Conservation (phyloP, 176 grass and related monocot genomes). For the Urochloa ruziziensis region DNA sequence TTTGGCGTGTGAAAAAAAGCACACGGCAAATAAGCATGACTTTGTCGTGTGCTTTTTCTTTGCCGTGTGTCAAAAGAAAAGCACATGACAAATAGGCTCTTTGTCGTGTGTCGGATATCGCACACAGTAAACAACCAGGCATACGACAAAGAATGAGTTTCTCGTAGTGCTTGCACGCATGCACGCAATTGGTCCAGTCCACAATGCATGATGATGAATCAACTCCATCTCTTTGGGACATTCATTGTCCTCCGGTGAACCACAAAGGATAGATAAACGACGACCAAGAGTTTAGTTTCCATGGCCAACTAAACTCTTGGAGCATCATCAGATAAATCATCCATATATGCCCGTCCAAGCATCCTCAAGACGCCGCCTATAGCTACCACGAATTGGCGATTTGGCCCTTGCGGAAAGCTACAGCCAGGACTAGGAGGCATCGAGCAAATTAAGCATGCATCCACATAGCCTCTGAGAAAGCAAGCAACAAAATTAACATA, state of each 20-base stretch:
- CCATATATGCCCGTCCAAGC: background rate
- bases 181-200: background rate
- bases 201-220: background rate
- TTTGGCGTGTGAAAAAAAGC: too few species aligned
- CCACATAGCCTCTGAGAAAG: background rate
- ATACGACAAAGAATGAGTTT: too few species aligned
- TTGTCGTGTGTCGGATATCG: too few species aligned
- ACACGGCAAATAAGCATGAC: too few species aligned
- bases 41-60: too few species aligned
- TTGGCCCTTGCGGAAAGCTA: background rate
- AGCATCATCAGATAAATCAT: background rate
- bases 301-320: background rate
- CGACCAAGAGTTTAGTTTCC: background rate
- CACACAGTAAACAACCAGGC: too few species aligned
- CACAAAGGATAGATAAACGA: background rate
- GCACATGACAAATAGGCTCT: too few species aligned
- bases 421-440: background rate
- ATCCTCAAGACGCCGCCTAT: background rate
- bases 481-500: background rate
- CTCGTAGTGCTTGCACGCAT: too few species aligned
- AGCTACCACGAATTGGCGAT: background rate
- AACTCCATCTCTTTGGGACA: background rate
- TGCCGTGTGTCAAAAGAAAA: too few species aligned
- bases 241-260: background rate
- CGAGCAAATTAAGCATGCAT: background rate